Percentiles rank a stretch among this genome's conserved stretches.
These are phyloP conservation scores for Talaromyces sp. DNA, from an alignment of 2,329 filamentous ascomycete species.

Conservation along the genomic window DNA sequence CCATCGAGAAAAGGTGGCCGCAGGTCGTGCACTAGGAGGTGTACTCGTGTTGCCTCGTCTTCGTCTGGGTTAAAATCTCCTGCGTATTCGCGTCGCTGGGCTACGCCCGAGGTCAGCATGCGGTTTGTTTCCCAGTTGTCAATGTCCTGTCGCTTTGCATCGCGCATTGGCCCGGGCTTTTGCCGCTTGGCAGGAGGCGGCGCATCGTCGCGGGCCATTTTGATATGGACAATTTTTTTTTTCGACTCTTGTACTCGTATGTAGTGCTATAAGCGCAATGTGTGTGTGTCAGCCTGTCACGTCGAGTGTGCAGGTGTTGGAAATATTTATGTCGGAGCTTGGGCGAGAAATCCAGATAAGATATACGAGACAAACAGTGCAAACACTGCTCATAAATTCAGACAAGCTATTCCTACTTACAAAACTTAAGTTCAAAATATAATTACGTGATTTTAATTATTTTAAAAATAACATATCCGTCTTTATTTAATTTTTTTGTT, in stretches of 20 bases:
- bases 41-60: slow-evolving; percentile 81
- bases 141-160: slow-evolving; percentile 77
- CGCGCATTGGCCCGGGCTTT: slow-evolving; percentile 33
- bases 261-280: neutral
- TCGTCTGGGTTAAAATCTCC: slow-evolving; percentile 79
- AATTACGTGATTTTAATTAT: neutral
- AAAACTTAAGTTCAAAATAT: neutral
- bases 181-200: slow-evolving; percentile 35
- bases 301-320: neutral
- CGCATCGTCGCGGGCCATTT: slow-evolving; percentile 32
- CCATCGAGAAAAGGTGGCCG: slow-evolving; percentile 93
- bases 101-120: slow-evolving; percentile 94
- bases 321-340: neutral
- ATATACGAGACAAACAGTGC: slow-evolving; percentile 15
- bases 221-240: neutral
- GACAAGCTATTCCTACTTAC: no score
- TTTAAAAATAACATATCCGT: neutral
- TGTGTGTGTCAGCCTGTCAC: no score
- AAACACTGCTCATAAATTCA: neutral
- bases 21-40: slow-evolving; percentile 88
- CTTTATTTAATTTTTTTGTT: neutral
- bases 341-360: slow-evolving; percentile 8
- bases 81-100: slow-evolving; percentile 77
- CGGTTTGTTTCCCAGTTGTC: slow-evolving; percentile 99
- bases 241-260: neutral